Evolutionary conservation across 169 alveolate species (phyloP).

Genomic region (Plasmodium chabaudi): DNA sequence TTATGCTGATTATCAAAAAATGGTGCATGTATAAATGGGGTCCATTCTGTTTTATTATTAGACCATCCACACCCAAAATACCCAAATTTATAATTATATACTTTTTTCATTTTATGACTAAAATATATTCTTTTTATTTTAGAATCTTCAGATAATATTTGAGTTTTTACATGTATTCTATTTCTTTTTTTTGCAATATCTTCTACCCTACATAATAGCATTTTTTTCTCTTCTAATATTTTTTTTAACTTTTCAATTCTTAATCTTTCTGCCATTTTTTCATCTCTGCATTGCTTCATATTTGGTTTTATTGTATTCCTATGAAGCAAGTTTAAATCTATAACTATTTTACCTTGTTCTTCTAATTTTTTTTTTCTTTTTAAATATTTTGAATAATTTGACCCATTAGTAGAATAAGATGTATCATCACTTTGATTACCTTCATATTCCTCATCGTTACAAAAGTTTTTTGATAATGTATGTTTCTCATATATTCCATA

Average conservation of each 20-base stretch:
- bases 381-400: constrained; percentile 54
- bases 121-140: constrained; percentile 72
- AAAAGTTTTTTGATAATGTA: not conserved
- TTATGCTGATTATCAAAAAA: constrained; percentile 65
- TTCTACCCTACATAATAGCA: constrained; percentile 66
- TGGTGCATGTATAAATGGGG: constrained; percentile 78
- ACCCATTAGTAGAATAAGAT: constrained; percentile 70
- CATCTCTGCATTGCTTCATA: constrained; percentile 14
- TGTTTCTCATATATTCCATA: not conserved
- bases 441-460: constrained; percentile 32
- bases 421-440: constrained; percentile 40
- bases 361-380: constrained; percentile 35
- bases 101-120: constrained; percentile 75
- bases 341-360: constrained; percentile 71
- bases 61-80: constrained; percentile 78
- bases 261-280: constrained; percentile 33
- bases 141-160: constrained; percentile 67
- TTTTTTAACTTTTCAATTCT: constrained; percentile 32
- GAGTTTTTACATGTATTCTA: constrained; percentile 63
- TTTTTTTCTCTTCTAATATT: constrained; percentile 57
- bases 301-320: constrained; percentile 11
- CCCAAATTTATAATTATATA: constrained; percentile 62
- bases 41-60: constrained; percentile 71
- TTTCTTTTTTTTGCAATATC: constrained; percentile 73
- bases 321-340: constrained; percentile 22